Base-by-base conservation (phyloP, 352 stramenopile genomes). In the Phytophthora fragariae region DNA sequence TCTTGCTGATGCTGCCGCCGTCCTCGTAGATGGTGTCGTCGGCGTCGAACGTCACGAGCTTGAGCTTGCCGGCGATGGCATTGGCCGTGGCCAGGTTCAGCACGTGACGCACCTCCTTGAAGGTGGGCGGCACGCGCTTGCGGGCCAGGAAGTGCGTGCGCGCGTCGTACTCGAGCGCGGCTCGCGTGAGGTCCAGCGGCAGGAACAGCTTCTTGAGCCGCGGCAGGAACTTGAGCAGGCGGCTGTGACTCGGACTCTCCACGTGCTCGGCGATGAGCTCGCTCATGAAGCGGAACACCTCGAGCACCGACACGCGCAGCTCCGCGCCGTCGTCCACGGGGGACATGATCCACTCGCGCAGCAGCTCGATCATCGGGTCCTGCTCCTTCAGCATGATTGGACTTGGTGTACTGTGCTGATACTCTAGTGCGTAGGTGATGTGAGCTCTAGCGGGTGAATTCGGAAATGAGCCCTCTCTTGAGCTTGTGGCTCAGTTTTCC, bases 1-100 rank as follows among this genome's bases (percentile, higher is more conserved):
- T 79, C 54, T 83, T 77, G 47, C 76, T 86, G 70, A 95, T 93
- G 31, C 70, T 91, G 9, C 88, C 88, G 55, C 90, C 90, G 60
- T 96, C 90, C 58, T 92, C 85, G 77, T 96, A 96, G 75, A 95
- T 94, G 31, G 90, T 96, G 65, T 95, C 90, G 39, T 96, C 90
- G 47, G 90, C 90, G 73, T 96, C 90, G 52, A 96, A 93, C 17
- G 88, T 95, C 24, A 96, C 85, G 57, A 96, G 85, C 70, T 94
- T 93, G 49, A 96, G 65, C 37, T 92, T 85, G 31, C 61, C 68
- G 15, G 85, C 84, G 57, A 96, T 94, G 46, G 86, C 83, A 62
- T 90, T 86, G 39, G 90, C 83, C 5, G 85, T 92, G 17, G 90
- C 85, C 61, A 97, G 66, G 72, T 97, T 97, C 31, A 97, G 75